Evolutionary conservation across 768 basidiomycete genomes (phyloP).

Genomic region (Lentinula boryana): DNA sequence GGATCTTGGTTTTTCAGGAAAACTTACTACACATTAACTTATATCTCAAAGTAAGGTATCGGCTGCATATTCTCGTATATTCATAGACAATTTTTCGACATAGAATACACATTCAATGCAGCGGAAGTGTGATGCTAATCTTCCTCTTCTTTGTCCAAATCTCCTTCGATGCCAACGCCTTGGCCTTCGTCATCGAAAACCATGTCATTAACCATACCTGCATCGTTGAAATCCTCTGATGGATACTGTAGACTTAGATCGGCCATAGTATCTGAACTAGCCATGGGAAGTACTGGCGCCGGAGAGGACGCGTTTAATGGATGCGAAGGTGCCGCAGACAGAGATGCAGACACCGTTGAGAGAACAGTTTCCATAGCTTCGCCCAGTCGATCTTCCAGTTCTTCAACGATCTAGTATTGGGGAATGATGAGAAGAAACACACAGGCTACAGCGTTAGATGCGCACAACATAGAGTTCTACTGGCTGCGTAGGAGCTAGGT

Average conservation of each 20-base stretch:
- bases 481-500: conserved; percentile 73
- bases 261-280: background rate
- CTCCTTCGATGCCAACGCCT: conserved; percentile 63
- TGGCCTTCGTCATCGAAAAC: conserved; percentile 63
- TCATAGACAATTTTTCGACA: background rate
- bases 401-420: conserved; percentile 76
- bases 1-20: background rate
- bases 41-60: background rate
- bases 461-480: conserved; percentile 89
- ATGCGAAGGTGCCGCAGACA: conserved; percentile 10
- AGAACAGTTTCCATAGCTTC: conserved; percentile 67
- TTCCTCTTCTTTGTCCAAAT: conserved; percentile 65
- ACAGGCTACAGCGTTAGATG: conserved; percentile 10
- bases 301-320: background rate
- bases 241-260: background rate
- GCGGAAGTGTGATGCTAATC: conserved; percentile 22
- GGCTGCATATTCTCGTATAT: background rate
- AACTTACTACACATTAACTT: background rate
- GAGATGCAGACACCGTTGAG: conserved; percentile 42
- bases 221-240: conserved; percentile 23
- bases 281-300: background rate
- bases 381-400: conserved; percentile 78
- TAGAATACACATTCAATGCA: background rate
- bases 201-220: conserved; percentile 39
- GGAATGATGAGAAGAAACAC: background rate